Base-by-base conservation (phyloP, 495 filamentous ascomycete species). In the Astrothelium subdiscretum region DNA sequence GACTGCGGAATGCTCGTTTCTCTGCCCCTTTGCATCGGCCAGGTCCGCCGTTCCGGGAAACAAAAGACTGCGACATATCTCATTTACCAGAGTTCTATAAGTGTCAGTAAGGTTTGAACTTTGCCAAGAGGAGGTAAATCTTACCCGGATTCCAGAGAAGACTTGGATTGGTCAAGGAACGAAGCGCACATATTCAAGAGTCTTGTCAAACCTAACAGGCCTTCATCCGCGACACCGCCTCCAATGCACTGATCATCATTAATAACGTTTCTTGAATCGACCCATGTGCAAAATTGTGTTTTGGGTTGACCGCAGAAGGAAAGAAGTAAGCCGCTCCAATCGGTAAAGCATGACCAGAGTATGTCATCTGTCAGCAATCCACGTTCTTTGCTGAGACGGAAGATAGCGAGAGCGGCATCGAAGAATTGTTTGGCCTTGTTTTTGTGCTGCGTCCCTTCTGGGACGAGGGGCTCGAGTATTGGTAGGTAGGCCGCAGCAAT, bases 401-500 rank as follows among this genome's bases (percentile, higher is more conserved):
- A 69, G 6, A 72, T 63, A 42, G 63, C 58, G 15, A 68, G 58
- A 4, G 70, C 73, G 60, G 79, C 74, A 22, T 78, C 75, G 63
- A 85, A 86, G 51, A 86, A 80, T 62, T 88, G 79, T 59, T 79
- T 74, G 12, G 80, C 79, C 58, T 81, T 75, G 4, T 69, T 57
- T 43, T 76, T 72, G 66, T 75, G 76, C 12, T 76, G 63, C 18
- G 73, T 66, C 2, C 76, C 74, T 38, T 78, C 68, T 0, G 82
- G 78, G 29, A 87, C 72, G 20, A 78, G 73, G 15, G 74, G 67
- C 27, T 77, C 74, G 59, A 85, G 73, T 0, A 81, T 71, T 24
- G 76, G 67, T 83, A 83, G 87, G 58, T 84, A 76, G 57, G 72
- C 74, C n/a, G 67, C 63, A 15, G 71, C 69, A 62, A 15, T 15